Percentiles rank a stretch among this genome's conserved stretches.
Conservation (phyloP, 176 grass and related monocot genomes). For the Phoenix dactylifera region DNA sequence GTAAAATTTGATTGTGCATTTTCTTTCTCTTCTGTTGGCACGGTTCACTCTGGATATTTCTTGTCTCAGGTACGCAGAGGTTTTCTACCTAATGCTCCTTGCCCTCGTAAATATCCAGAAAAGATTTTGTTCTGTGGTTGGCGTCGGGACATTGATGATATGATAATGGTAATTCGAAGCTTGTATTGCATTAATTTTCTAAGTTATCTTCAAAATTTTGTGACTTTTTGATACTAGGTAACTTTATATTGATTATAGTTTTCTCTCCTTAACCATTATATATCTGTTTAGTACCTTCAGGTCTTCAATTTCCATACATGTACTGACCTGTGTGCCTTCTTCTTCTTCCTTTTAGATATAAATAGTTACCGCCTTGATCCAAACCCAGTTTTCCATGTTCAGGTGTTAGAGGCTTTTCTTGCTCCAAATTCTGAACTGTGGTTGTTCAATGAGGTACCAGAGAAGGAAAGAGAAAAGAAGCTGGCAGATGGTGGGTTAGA, state of each 20-base stretch:
- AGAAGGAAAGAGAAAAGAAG: slow-evolving; percentile 91
- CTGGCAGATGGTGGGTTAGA: slow-evolving; percentile 74
- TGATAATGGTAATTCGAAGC: slow-evolving; percentile 81
- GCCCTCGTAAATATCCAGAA: slow-evolving; percentile 88
- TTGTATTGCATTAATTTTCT: not conserved
- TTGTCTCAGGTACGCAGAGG: slow-evolving; percentile 56
- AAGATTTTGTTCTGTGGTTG: slow-evolving; percentile 98
- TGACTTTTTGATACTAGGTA: no score
- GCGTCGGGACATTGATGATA: slow-evolving; percentile 97
- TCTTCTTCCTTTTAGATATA: no score
- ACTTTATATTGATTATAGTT: no score
- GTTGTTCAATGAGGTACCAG: slow-evolving; percentile 97
- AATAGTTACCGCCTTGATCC: not conserved
- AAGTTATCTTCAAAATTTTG: no score
- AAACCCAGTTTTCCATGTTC: slow-evolving; percentile 1
- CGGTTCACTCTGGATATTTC: slow-evolving; percentile 4
- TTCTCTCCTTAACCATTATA: no score
- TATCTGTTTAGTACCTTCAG: no score
- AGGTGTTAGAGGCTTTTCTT: slow-evolving; percentile 98
- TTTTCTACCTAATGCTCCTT: slow-evolving; percentile 58
- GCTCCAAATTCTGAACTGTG: slow-evolving; percentile 87
- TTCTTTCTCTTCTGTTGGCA: slow-evolving; percentile 3
- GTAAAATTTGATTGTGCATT: no score
- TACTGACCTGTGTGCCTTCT: no score
- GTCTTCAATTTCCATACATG: no score